Base-by-base conservation (phyloP, 495 filamentous ascomycete genomes). In the Trichoderma gamsii region DNA sequence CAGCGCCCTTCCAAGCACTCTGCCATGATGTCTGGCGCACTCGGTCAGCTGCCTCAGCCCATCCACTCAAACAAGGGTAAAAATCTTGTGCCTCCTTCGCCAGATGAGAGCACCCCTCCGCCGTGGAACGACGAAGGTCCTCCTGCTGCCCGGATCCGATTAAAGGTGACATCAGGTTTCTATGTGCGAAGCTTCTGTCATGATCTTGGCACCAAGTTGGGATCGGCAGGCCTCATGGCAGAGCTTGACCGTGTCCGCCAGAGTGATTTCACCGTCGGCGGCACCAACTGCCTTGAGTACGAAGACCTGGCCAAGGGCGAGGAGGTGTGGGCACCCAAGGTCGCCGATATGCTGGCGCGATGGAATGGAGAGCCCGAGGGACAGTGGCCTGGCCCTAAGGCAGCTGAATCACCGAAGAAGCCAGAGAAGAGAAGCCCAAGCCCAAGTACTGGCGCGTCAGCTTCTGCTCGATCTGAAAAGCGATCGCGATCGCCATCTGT, bases 81-180 rank as follows among this genome's bases (percentile, higher is more conserved):
- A 18, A 74, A 79, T 56, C 70, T 80, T 18, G 72, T 78, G 23
- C 76, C 77, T 4, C 69, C 73, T 35, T 64, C 76, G 16, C 73
- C 76, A 3, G 71, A 75, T 41, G 67, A 79, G 15, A 69, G 76
- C 41, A 71, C 76, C 5, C 74, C 78, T 5, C 72, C 76, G 18
- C 76, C 78, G 9, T 80, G 80, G 77, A 78, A 78, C 38, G 78
- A 77, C 65, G 81, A 84, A 69, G 83, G 81, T 9, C 87, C 89
- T 9, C 86, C 92, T 2, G 93, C 93, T 9, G 88, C 87, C 51
- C 90, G 85, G 74, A 85, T 99, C 64, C 86, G 88, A 67, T 92
- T 99, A 90, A 96, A 90, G 1, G 95, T 97, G 51, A 89, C 92
- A 5, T 97, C 92, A 4, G 95, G 95, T 52, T 99, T 98, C 82